Base-by-base conservation (phyloP, 2,329 filamentous ascomycete species). In the Alternaria infectoria region DNA sequence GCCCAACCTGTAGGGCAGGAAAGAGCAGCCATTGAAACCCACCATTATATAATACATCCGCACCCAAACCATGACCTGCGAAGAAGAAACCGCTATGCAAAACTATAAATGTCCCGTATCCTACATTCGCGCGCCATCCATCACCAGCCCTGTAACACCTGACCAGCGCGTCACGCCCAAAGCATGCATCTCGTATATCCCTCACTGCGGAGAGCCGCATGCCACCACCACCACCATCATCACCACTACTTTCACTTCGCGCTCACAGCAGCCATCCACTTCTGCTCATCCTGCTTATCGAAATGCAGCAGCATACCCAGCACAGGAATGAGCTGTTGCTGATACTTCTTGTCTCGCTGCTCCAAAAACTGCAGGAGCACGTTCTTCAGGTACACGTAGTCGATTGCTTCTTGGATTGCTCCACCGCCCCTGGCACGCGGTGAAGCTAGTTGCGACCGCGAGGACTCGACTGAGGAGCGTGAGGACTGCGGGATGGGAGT, bases 321-420 rank as follows among this genome's bases (percentile, higher is more conserved):
- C 32, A 94, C 91, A 1, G 91, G 91, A 59, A 96, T 90, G 67
- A 95, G 84, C 83, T 93, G 91, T 66, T 88, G 86, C 72, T 93
- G 87, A 71, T 92, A 83, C 81, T 88, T 91, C 77, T 90, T 91
- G 75, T 95, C 92, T 81, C 89, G 92, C 69, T 92, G 89, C 83
- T 94, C 91, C 68, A 96, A 79, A 77, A 95, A 95, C 79, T 94
- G 91, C 68, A 96, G 80, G 70, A 96, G 79, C 58, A 95, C 91
- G 9, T 92, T 93, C 84, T 93, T 94, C 58, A 95, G 81, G 73
- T 96, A 95, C 65, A 88, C 85, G 69, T 87, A 88, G 70, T 90
- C 88, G 47, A 89, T 74, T 11, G 59, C 68, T 15, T 69, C 71
- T 69, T 73, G 69, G 3, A 76, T 71, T 2, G 72, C 69, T 11